These are phyloP conservation scores for Gossypium gossypioides DNA, from an alignment of 441 rosid genomes.

Conservation along the genomic window DNA sequence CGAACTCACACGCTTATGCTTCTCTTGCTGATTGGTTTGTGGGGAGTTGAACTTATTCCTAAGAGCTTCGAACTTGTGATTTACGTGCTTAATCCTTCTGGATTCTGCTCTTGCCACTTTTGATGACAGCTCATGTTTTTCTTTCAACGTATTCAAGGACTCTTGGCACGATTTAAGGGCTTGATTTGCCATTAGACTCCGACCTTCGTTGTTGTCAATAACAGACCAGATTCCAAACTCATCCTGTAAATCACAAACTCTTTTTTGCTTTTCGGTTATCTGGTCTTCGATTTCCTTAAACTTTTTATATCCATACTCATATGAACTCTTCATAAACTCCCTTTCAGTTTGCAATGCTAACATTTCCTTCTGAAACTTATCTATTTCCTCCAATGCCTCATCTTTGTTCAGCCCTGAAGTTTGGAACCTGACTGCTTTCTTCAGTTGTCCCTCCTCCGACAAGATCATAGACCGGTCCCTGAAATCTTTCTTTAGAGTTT, in stretches of 20 bases:
- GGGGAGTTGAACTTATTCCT: conserved; percentile 19
- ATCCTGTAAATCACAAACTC: conserved; percentile 51
- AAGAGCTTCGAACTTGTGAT: conserved; percentile 32
- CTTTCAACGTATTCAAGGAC: conserved; percentile 44
- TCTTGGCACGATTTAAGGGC: conserved; percentile 64
- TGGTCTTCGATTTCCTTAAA: conserved; percentile 48
- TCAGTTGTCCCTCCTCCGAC: not conserved
- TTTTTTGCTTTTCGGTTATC: conserved; percentile 45
- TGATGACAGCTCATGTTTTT: conserved; percentile 42
- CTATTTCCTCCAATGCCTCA: conserved; percentile 59
- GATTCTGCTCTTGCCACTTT: conserved; percentile 43
- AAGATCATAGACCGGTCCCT: conserved; percentile 22
- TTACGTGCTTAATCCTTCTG: conserved; percentile 37
- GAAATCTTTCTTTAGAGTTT: conserved; percentile 33
- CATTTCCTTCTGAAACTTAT: conserved; percentile 62
- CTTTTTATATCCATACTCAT: conserved; percentile 37
- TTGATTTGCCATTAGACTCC: conserved; percentile 56
- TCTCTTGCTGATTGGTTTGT: conserved; percentile 34
- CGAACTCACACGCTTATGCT: conserved; percentile 23
- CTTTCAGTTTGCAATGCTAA: conserved; percentile 62
- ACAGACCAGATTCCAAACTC: conserved; percentile 50
- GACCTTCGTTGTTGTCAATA: conserved; percentile 67
- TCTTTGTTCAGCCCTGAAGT: conserved; percentile 43
- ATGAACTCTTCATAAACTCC: conserved; percentile 57
- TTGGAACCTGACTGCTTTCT: conserved; percentile 1